Evolutionary conservation across 2,329 filamentous ascomycete genomes (phyloP), one percentile per base, ranked within the genome.

Genomic region (Cladorrhinum sp.): DNA sequence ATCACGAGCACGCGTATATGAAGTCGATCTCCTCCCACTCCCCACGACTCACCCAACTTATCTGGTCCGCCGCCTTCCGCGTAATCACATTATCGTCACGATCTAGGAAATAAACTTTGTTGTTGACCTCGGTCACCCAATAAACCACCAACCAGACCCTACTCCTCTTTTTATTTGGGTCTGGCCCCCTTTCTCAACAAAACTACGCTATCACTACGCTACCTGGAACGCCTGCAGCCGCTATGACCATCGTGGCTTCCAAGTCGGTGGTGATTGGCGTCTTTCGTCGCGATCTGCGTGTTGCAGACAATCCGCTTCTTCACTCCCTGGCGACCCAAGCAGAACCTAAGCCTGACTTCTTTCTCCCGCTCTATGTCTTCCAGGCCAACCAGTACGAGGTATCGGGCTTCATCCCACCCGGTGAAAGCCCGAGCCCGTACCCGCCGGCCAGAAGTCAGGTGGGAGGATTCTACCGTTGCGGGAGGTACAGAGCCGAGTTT

Each of bases 281-380:
- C 22, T 73, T 93, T 36, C 85, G 90, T 50, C 85, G 87, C 66
- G 91, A 93, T 71, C 78, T 92, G 20, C 87, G 91, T 62, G 78
- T 90, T 24, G 79, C 83, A 25, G 90, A 93, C 73, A 93, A 93
- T 68, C 89, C 89, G 0, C 80, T 92, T 48, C 80, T 93, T 20
- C 80, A 91, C 69, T 80, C 74, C 67, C 77, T 82, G 54, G 76
- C 76, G 61, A 84, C 76, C 64, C 73, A 61, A 71, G 73, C 74
- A 18, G 74, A 79, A 22, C 81, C 85, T 3, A 86, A 81, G 68
- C 90, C 87, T 1, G 88, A 93, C 70, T 71, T 93, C 1, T 77
- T 45, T 9, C 36, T 93, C 1, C 90, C 90, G 7, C 74, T 92
- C 45, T 91, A 87, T 69, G 77, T 91, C 20, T 85, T 92, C 55